phyloP scores from a whole-genome alignment of 1,139 yeast genomes.

The Candida sanyaensis region DNA sequence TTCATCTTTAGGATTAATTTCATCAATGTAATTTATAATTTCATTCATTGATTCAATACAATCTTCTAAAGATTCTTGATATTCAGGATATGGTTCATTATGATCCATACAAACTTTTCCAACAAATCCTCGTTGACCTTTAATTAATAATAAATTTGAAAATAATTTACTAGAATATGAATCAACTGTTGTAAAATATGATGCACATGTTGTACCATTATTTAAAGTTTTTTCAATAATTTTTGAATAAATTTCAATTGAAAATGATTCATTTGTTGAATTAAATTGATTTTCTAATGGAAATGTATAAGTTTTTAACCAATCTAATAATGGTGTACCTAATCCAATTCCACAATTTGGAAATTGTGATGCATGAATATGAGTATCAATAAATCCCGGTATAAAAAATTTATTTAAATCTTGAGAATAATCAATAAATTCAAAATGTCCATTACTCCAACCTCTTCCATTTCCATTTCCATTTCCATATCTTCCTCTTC shows the following conservation, averaged over 20 bases:
- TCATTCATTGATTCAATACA: slow-evolving; percentile 58
- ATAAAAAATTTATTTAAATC: slow-evolving; percentile 56
- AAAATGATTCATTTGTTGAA: slow-evolving; percentile 31
- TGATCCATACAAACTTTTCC: slow-evolving; percentile 93
- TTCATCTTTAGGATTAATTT: slow-evolving; percentile 51
- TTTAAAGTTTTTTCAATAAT: slow-evolving; percentile 67
- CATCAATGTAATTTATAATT: slow-evolving; percentile 57
- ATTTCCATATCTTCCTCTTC: not conserved
- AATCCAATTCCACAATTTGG: slow-evolving; percentile 95
- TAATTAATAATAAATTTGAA: slow-evolving; percentile 65
- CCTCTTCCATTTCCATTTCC: slow-evolving; percentile 2
- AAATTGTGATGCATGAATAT: slow-evolving; percentile 94
- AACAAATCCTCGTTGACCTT: slow-evolving; percentile 85
- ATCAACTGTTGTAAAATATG: slow-evolving; percentile 90
- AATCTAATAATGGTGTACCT: slow-evolving; percentile 78
- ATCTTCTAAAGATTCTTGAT: slow-evolving; percentile 62
- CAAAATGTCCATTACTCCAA: slow-evolving; percentile 17
- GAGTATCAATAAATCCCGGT: slow-evolving; percentile 96
- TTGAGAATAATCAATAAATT: slow-evolving; percentile 29
- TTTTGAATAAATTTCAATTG: slow-evolving; percentile 60
- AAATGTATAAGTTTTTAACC: slow-evolving; percentile 87
- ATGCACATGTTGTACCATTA: slow-evolving; percentile 89
- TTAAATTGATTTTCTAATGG: slow-evolving; percentile 70
- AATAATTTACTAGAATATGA: slow-evolving; percentile 70
- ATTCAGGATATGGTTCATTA: slow-evolving; percentile 64